Conservation (phyloP, 225 moss, liverwort and hornwort genomes). For the Rhytidiadelphus loreus region DNA sequence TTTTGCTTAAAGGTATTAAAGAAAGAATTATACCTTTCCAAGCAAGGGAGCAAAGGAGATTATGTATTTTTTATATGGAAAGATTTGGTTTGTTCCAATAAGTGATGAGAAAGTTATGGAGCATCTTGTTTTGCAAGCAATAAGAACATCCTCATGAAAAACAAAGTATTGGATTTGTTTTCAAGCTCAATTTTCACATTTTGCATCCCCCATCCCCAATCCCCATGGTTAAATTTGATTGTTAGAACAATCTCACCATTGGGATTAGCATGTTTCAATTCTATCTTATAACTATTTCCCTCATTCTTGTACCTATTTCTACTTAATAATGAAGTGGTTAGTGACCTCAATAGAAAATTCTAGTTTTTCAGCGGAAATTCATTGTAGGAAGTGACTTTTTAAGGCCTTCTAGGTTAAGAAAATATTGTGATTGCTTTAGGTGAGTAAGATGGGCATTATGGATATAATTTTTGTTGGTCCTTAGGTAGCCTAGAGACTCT, state of each 20-base stretch:
- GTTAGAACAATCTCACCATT: not conserved
- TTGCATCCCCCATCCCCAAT: fast-evolving
- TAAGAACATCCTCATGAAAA: not conserved
- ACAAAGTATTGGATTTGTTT: fast-evolving
- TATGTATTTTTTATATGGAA: not conserved
- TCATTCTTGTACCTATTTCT: no score
- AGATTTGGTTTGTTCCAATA: not conserved
- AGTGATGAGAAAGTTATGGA: not conserved
- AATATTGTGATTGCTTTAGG: no score
- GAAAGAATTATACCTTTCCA: not conserved
- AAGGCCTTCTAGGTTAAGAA: no score
- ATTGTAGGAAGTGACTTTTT: no score
- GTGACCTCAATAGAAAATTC: no score
- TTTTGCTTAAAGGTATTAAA: fast-evolving
- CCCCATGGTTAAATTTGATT: not conserved
- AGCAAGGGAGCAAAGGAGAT: fast-evolving
- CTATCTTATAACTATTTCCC: not conserved
- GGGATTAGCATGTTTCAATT: not conserved
- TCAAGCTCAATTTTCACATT: not conserved
- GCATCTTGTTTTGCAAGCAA: not conserved
- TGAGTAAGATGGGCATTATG: no score
- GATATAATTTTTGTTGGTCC: no score
- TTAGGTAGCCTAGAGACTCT: no score
- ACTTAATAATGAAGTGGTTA: no score
- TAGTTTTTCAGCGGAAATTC: no score